Evolutionary conservation across 169 alveolate genomes (phyloP).

Genomic region (Plasmodium blacklocki): DNA sequence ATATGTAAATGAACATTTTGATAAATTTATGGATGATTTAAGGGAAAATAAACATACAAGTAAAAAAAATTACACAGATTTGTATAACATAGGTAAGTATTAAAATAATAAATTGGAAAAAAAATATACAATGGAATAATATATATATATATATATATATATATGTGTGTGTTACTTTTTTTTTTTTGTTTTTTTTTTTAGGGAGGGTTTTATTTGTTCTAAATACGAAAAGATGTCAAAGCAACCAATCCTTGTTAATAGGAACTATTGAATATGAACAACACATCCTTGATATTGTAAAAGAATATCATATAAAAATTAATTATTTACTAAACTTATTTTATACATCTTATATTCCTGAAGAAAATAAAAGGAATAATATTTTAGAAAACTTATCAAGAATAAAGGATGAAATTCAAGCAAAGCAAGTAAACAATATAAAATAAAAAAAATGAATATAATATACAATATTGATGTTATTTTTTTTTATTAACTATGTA

Average conservation of each 20-base stretch:
- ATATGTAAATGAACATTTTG: conserved; percentile 16
- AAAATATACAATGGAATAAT: neutral
- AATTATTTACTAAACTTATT: conserved; percentile 62
- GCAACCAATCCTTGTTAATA: conserved; percentile 55
- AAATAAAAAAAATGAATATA: neutral
- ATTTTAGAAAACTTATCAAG: conserved; percentile 51
- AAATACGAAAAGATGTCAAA: conserved; percentile 63
- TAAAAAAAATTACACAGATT: conserved; percentile 55
- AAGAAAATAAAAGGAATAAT: conserved; percentile 49
- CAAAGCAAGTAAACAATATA: conserved; percentile 45
- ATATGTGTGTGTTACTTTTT: too few relatives aligned
- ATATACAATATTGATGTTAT: neutral
- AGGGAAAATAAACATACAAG: neutral
- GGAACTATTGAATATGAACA: conserved; percentile 71
- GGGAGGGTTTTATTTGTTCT: conserved; percentile 57
- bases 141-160: neutral
- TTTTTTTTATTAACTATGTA: too few relatives aligned
- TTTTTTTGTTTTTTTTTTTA: neutral
- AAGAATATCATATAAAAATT: conserved; percentile 62
- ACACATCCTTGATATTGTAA: conserved; percentile 64
- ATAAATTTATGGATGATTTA: conserved; percentile 23
- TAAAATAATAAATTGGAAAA: neutral
- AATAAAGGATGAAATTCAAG: conserved; percentile 60
- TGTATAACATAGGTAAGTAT: conserved; percentile 38
- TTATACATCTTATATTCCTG: conserved; percentile 67